These are phyloP conservation scores for Geosiphon pyriformis DNA, from an alignment of 192 early-diverging fungal species.

Conservation along the genomic window DNA sequence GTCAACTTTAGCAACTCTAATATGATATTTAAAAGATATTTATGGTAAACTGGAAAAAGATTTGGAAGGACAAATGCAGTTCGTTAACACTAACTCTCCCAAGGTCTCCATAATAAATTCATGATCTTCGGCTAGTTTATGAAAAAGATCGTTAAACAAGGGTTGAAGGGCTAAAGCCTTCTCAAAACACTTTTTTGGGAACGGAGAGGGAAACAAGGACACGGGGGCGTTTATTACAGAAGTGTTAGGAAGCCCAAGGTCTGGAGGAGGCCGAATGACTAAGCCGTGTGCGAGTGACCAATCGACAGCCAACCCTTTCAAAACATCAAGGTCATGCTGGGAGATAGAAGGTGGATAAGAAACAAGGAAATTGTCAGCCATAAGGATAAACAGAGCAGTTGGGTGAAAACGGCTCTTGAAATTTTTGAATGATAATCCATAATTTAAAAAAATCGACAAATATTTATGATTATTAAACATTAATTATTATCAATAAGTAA, in stretches of 20 bases:
- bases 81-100: slow-evolving; percentile 45
- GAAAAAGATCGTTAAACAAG: slow-evolving; percentile 74
- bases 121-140: slow-evolving; percentile 69
- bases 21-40: slow-evolving; percentile 2
- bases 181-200: slow-evolving; percentile 67
- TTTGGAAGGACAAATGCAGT: not conserved
- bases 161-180: slow-evolving; percentile 73
- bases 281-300: slow-evolving; percentile 81
- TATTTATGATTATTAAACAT: no score
- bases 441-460: no score
- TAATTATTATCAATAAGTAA: no score
- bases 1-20: slow-evolving; percentile 68
- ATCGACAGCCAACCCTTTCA: slow-evolving; percentile 65
- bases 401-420: no score
- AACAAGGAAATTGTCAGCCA: not conserved
- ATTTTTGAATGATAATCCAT: no score
- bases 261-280: slow-evolving; percentile 60
- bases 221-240: slow-evolving; percentile 77
- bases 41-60: not conserved
- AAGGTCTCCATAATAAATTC: slow-evolving; percentile 69
- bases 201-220: slow-evolving; percentile 80
- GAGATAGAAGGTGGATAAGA: slow-evolving; percentile 19
- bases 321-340: slow-evolving; percentile 31
- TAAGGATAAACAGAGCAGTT: no score
- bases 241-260: slow-evolving; percentile 23